Percentiles rank a stretch among this genome's conserved stretches.
These are phyloP conservation scores for Myxozyma neglecta DNA, from an alignment of 805 yeast species.

Conservation along the genomic window DNA sequence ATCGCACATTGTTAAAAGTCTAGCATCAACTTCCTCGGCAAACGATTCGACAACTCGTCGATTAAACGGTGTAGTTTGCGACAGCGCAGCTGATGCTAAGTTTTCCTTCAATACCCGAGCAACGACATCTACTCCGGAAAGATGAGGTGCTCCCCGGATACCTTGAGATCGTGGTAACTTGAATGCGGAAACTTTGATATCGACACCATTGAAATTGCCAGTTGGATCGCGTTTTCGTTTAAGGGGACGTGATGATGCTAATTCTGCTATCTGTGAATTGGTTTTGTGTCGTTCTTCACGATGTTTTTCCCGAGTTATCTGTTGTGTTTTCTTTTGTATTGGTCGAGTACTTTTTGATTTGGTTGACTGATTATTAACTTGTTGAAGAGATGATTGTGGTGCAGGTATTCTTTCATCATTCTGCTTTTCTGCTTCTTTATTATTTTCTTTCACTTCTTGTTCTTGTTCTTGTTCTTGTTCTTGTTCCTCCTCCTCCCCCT, in stretches of 20 bases:
- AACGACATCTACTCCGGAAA: slow-evolving; percentile 28
- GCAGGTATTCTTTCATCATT: too few species aligned
- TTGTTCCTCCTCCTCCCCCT: too few species aligned
- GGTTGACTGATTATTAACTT: too few species aligned
- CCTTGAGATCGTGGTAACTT: slow-evolving; percentile 6
- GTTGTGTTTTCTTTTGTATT: background rate
- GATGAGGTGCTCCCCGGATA: slow-evolving; percentile 8
- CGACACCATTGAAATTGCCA: background rate
- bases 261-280: too few species aligned
- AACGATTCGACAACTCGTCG: slow-evolving; percentile 16
- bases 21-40: slow-evolving; percentile 22
- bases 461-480: too few species aligned
- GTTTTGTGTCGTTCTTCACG: too few species aligned
- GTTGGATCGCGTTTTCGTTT: background rate
- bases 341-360: too few species aligned
- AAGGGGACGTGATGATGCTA: background rate
- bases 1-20: slow-evolving; percentile 22
- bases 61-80: background rate
- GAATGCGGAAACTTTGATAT: slow-evolving; percentile 10
- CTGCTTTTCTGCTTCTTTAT: too few species aligned
- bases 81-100: background rate
- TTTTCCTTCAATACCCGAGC: slow-evolving; percentile 21
- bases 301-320: background rate
- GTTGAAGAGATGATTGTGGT: too few species aligned
- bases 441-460: too few species aligned